phyloP scores from a whole-genome alignment of 441 rosid species.

The Jatropha podagrica region DNA sequence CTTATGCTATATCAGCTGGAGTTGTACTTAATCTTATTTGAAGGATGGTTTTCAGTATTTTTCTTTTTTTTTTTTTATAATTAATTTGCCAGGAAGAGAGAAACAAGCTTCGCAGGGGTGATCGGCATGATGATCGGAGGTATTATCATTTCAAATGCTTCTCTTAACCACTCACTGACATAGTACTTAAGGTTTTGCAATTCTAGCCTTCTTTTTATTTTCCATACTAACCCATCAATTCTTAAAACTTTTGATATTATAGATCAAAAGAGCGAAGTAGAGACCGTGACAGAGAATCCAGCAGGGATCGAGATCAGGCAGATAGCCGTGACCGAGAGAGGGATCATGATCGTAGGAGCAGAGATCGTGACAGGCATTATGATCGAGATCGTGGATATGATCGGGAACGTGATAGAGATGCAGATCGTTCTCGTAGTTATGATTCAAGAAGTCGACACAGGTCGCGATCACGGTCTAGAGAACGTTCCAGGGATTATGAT shows the following conservation, averaged over 20 bases:
- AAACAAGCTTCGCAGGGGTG: constrained; percentile 68
- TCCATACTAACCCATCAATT: not conserved
- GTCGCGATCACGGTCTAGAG: constrained; percentile 85
- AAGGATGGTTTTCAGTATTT: constrained; percentile 25
- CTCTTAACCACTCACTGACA: not conserved
- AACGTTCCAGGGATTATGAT: constrained; percentile 80
- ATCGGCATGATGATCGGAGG: constrained; percentile 62
- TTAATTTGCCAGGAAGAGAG: constrained; percentile 73
- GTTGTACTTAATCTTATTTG: constrained; percentile 20
- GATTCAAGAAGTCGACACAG: constrained; percentile 83
- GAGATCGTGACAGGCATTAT: constrained; percentile 80
- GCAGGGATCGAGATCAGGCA: constrained; percentile 66
- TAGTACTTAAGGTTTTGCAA: not conserved
- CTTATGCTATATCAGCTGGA: constrained; percentile 9
- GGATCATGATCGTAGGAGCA: constrained; percentile 80
- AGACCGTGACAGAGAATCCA: constrained; percentile 64
- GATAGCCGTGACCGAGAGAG: constrained; percentile 73
- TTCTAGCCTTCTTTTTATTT: not conserved
- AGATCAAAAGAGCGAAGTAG: constrained; percentile 79
- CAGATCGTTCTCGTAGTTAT: constrained; percentile 65
- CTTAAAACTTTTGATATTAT: constrained; percentile 15
- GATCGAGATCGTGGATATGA: constrained; percentile 70
- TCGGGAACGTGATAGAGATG: constrained; percentile 65
- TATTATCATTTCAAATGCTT: constrained; percentile 18
- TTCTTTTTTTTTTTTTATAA: constrained; percentile 26